Percentiles rank a stretch among this genome's conserved stretches.
These are phyloP conservation scores for Fraxinus angustifolia DNA, from an alignment of 305 asterid species.

Conservation along the genomic window DNA sequence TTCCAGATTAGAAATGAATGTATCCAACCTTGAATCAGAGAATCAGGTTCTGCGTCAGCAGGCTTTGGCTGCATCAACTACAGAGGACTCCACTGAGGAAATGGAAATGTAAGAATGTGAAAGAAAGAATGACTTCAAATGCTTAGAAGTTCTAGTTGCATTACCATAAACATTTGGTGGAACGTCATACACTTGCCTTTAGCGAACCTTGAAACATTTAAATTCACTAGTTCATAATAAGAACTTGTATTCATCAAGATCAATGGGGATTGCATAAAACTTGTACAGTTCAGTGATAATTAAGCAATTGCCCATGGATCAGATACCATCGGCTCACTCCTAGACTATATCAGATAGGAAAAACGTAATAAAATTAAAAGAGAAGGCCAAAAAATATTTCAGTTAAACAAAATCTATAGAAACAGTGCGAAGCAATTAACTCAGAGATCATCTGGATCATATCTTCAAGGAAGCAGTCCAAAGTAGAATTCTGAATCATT, in stretches of 20 bases:
- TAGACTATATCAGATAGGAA: not conserved
- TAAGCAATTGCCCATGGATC: not conserved
- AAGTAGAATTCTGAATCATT: conserved; percentile 22
- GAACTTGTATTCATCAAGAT: not conserved
- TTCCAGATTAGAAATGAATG: conserved; percentile 68
- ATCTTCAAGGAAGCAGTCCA: conserved; percentile 18
- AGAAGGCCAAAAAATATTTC: not conserved
- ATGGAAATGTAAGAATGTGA: conserved; percentile 60
- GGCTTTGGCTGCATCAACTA: conserved; percentile 74
- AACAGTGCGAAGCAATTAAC: conserved; percentile 7
- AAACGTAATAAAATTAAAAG: conserved; percentile 10
- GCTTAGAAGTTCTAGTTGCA: conserved; percentile 11
- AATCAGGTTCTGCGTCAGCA: conserved; percentile 94
- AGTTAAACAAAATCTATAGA: conserved; percentile 2
- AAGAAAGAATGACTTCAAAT: conserved; percentile 17
- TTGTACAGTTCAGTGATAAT: not conserved
- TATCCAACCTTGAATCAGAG: conserved; percentile 88
- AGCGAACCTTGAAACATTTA: not conserved
- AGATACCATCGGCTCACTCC: not conserved
- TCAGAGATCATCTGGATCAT: conserved; percentile 13
- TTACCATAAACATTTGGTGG: not conserved
- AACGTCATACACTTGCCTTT: not conserved
- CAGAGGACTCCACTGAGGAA: conserved; percentile 72
- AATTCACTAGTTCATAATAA: not conserved
- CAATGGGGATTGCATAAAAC: conserved; percentile 1